These are phyloP conservation scores for Dionaea muscipula DNA, from an alignment of 179 eudicot genomes.

Conservation along the genomic window DNA sequence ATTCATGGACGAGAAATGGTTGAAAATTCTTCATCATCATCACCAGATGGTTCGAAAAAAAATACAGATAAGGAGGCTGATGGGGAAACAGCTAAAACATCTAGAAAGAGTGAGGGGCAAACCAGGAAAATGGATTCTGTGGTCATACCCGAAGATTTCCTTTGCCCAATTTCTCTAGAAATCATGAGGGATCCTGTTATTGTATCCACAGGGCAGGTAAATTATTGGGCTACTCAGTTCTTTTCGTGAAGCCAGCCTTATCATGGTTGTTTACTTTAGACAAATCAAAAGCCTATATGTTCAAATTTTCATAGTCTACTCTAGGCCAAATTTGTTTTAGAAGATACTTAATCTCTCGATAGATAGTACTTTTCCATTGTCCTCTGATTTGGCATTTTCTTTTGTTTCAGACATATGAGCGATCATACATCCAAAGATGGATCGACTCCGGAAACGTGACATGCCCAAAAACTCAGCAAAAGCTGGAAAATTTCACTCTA, in stretches of 20 bases:
- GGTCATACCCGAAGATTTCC: conserved; percentile 58
- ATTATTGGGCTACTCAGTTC: neutral
- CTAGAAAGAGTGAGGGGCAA: conserved; percentile 20
- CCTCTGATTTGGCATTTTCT: neutral
- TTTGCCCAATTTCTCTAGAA: conserved; percentile 71
- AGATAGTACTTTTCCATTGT: neutral
- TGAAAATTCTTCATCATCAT: conserved; percentile 18
- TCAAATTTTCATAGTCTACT: too few relatives aligned
- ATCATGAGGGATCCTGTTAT: conserved; percentile 77
- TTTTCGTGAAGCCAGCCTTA: too few relatives aligned
- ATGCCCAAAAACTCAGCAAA: conserved; percentile 16
- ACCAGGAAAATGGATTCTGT: conserved; percentile 30
- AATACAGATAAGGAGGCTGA: conserved; percentile 8
- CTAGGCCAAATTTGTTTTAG: too few relatives aligned
- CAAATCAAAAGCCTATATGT: too few relatives aligned
- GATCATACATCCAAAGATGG: conserved; percentile 17
- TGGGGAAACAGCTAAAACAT: conserved; percentile 6
- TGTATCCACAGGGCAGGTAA: conserved; percentile 80
- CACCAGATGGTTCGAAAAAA: conserved; percentile 12
- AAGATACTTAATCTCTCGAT: neutral
- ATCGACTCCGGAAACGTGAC: conserved; percentile 15
- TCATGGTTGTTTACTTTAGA: too few relatives aligned
- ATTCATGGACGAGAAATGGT: conserved; percentile 9
- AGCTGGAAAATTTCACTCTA: conserved; percentile 13
- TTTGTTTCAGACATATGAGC: conserved; percentile 15